phyloP scores from a whole-genome alignment of 495 filamentous ascomycete genomes.

The Lophiostoma macrostomum region DNA sequence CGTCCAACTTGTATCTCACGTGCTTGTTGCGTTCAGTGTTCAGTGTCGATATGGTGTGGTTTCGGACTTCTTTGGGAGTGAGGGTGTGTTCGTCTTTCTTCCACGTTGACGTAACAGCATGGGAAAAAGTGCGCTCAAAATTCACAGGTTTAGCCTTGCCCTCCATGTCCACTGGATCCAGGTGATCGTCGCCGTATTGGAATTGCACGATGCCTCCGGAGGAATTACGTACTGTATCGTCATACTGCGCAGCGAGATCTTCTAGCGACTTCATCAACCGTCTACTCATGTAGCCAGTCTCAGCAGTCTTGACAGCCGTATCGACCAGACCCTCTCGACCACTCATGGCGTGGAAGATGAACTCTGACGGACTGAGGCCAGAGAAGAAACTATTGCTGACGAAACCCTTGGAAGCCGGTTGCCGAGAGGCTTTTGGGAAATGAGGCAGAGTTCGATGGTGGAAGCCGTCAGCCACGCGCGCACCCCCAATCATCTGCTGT shows the following conservation, averaged over 20 bases:
- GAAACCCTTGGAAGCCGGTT: slow-evolving; percentile 93
- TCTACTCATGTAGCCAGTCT: slow-evolving; percentile 98
- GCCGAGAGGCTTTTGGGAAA: slow-evolving; percentile 87
- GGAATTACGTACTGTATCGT: slow-evolving; percentile 90
- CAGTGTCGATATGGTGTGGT: slow-evolving; percentile 62
- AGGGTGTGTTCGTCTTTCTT: slow-evolving; percentile 69
- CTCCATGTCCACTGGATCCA: slow-evolving; percentile 98
- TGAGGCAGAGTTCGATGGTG: slow-evolving; percentile 92
- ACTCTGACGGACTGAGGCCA: slow-evolving; percentile 84
- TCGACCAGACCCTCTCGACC: slow-evolving; percentile 98
- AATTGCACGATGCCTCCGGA: slow-evolving; percentile 86
- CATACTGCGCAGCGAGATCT: slow-evolving; percentile 87
- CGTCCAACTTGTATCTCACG: slow-evolving; percentile 45
- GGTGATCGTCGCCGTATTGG: slow-evolving; percentile 90
- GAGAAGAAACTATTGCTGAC: slow-evolving; percentile 96
- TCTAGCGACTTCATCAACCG: slow-evolving; percentile 97
- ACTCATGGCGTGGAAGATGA: slow-evolving; percentile 97
- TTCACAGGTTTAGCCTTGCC: slow-evolving; percentile 88
- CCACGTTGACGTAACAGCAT: slow-evolving; percentile 74
- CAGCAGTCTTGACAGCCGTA: slow-evolving; percentile 98
- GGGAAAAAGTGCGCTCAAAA: slow-evolving; percentile 87
- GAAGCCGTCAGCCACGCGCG: slow-evolving; percentile 93
- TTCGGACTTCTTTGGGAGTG: slow-evolving; percentile 68
- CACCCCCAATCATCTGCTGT: slow-evolving; percentile 93
- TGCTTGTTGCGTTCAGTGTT: slow-evolving; percentile 62